Base-by-base conservation (phyloP, 164 flowering plant species). In the Magnolia changhungtana region DNA sequence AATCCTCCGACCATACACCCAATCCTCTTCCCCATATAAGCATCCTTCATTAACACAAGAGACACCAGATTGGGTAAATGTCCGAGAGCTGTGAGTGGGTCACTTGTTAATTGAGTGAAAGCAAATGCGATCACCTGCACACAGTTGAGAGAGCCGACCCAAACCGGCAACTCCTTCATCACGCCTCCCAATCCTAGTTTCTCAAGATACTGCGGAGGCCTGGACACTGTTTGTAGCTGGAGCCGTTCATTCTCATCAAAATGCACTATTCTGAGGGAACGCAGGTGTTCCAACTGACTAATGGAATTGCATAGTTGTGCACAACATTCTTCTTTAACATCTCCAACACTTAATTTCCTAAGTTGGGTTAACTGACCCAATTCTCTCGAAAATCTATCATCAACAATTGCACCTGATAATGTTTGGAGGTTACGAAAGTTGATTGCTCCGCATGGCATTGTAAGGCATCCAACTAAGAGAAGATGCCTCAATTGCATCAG, bases 401-500 rank as follows among this genome's bases (percentile, higher is more conserved):
- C 83, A 27, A 16, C 21, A 7, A 5, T 13, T 8, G 31, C 71
- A 29, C 71, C 50, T 31, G 49, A 4, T 14, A 68, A 18, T 68
- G 71, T 81, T 61, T 71, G 74, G 9, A 88, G 86, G 21, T 81
- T 75, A 8, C 63, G 79, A 72, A 88, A 55, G 23, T 76, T 82
- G 63, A 77, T 70, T 21, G 84, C 52, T 49, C 71, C 72, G 50
- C 63, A 72, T 4, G 78, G 20, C 23, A 81, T 29, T 24, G 73
- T 68, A 5, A 68, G 3, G 2, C 4, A 10, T 14, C 0, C 3
- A 20, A 37, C 6, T 7, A 24, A 29, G 31, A 83, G 75, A 31
- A 74, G 67, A 77, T 88, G 88, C 19, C 87, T 70, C 77, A 88
- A 71, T 16, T 78, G 78, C 18, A 3, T 18, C 63, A 84, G 74